These are phyloP conservation scores for Colletotrichum godetiae DNA, from an alignment of 2,329 filamentous ascomycete genomes.

Conservation along the genomic window DNA sequence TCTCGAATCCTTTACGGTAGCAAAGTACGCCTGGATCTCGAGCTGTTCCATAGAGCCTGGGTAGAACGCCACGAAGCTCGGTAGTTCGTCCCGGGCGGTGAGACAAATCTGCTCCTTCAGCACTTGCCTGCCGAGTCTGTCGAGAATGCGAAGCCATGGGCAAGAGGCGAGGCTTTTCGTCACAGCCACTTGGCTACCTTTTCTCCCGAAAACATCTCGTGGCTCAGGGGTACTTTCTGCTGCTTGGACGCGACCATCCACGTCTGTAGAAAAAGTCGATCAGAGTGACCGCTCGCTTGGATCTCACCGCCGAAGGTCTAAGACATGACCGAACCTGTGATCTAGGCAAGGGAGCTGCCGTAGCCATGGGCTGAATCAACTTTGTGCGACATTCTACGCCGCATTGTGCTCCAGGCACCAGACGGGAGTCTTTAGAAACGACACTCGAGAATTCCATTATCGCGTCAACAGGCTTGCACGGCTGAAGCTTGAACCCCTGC, in stretches of 20 bases:
- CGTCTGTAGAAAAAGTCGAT: neutral
- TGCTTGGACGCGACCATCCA: conserved; percentile 12
- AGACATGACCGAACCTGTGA: conserved; percentile 8
- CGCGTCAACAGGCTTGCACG: neutral
- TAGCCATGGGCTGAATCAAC: neutral
- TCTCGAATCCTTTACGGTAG: too few species aligned
- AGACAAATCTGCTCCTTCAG: neutral
- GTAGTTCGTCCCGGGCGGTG: neutral
- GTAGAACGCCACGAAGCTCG: neutral
- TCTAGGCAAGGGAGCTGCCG: neutral
- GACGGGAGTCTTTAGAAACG: too few species aligned
- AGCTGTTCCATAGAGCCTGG: neutral
- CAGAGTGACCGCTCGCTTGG: conserved; percentile 12
- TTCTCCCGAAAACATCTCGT: conserved; percentile 5
- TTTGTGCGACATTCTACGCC: neutral
- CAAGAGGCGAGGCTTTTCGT: neutral
- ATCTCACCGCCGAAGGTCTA: conserved; percentile 19
- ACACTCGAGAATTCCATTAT: neutral
- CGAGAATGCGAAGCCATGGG: neutral
- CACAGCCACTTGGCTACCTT: neutral
- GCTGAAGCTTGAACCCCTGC: neutral
- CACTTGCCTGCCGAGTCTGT: neutral
- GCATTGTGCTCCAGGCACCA: neutral
- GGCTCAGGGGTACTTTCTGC: conserved; percentile 19
- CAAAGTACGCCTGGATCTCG: neutral